These are phyloP conservation scores for Wickerhamiella alocasiicola DNA, from an alignment of 805 yeast species.

Conservation along the genomic window DNA sequence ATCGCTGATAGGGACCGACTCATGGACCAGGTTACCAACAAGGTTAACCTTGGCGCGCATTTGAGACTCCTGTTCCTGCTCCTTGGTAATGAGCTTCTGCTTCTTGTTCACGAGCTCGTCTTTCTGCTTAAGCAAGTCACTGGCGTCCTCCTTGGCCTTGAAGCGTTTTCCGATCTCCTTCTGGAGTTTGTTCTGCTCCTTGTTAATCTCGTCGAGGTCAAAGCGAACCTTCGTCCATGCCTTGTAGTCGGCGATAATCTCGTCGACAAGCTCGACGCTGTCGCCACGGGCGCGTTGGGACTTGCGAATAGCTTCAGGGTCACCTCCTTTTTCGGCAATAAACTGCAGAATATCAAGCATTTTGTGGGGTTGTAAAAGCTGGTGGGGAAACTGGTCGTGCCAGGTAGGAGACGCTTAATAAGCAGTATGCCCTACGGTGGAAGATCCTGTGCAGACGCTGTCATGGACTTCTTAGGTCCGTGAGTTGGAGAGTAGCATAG, in stretches of 20 bases:
- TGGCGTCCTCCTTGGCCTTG: constrained; percentile 91
- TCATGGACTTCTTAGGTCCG: too few species aligned
- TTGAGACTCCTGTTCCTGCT: constrained; percentile 66
- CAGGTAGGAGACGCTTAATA: too few species aligned
- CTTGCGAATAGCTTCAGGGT: constrained; percentile 74
- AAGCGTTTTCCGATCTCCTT: constrained; percentile 85
- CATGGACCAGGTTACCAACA: constrained; percentile 91
- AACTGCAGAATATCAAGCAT: constrained; percentile 92
- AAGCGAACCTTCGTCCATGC: constrained; percentile 85
- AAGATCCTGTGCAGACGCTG: too few species aligned
- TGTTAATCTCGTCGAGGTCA: constrained; percentile 81
- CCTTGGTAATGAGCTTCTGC: constrained; percentile 49
- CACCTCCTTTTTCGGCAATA: constrained; percentile 93
- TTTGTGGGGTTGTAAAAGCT: constrained; percentile 4
- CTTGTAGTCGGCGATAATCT: constrained; percentile 81
- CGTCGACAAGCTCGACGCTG: constrained; percentile 89
- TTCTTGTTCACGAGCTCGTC: constrained; percentile 62
- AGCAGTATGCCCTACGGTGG: too few species aligned
- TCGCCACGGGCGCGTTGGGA: constrained; percentile 94
- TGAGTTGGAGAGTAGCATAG: too few species aligned
- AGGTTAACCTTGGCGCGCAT: constrained; percentile 72
- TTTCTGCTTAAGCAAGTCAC: constrained; percentile 69
- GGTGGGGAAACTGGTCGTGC: too few species aligned
- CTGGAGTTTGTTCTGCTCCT: constrained; percentile 76
- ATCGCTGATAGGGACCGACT: constrained; percentile 71